Conservation (phyloP, 768 basidiomycete species). For the Rhodosporidiobolus odoratus region DNA sequence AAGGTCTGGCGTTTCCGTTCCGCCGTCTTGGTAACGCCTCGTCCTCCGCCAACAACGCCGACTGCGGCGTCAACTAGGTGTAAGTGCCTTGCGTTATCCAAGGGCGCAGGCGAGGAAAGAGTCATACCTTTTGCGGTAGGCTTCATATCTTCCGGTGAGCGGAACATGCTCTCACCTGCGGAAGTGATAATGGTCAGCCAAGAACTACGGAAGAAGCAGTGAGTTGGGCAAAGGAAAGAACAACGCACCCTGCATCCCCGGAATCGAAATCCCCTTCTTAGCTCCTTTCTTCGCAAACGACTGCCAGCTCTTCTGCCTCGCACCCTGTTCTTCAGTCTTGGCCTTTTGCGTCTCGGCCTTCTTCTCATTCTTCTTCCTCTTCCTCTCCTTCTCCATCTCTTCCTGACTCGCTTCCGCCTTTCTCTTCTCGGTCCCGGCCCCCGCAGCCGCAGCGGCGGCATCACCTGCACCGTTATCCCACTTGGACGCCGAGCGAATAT, state of each 20-base stretch:
- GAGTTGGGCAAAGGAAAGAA: not conserved
- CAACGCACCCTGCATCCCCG: constrained; percentile 58
- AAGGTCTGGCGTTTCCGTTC: constrained; percentile 72
- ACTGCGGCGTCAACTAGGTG: constrained; percentile 51
- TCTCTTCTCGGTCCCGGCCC: constrained; percentile 55
- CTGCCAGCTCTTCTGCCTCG: constrained; percentile 83
- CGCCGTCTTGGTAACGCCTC: constrained; percentile 77
- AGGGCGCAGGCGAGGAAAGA: constrained; percentile 6
- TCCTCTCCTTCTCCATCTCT: constrained; percentile 70
- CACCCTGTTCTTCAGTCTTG: constrained; percentile 80
- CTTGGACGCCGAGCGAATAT: constrained; percentile 48
- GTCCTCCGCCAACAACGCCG: constrained; percentile 84
- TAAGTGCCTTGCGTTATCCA: too few relatives aligned
- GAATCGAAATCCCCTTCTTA: constrained; percentile 86
- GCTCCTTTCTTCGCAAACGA: constrained; percentile 92
- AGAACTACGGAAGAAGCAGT: not conserved
- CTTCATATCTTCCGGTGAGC: constrained; percentile 71
- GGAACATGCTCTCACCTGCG: constrained; percentile 80
- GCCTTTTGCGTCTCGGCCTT: constrained; percentile 74
- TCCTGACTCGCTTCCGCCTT: constrained; percentile 49
- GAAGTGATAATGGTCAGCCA: not conserved
- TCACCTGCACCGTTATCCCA: constrained; percentile 9
- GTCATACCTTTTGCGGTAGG: constrained; percentile 72
- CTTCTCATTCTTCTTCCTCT: constrained; percentile 95
- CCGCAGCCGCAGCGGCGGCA: not conserved